Base-by-base conservation (phyloP, 2,329 filamentous ascomycete species). In the Cladorrhinum sp. region DNA sequence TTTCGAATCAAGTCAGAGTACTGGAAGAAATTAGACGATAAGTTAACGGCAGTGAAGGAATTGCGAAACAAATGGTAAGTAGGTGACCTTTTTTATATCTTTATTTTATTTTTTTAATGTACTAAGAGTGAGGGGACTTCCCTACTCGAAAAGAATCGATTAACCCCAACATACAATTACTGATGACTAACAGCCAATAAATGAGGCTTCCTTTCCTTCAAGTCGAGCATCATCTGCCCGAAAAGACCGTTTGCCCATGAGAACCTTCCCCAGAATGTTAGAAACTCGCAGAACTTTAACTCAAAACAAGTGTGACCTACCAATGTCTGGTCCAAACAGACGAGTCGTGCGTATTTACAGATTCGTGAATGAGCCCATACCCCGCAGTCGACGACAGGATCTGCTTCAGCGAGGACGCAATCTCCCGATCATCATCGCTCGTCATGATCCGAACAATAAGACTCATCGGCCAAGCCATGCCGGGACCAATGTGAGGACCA, bases 381-480 rank as follows among this genome's bases (percentile, higher is more conserved):
- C 80, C 82, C 63, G 89, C 90, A n/a, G n/a, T n/a, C 1, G 89
- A 89, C 62, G 86, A 82, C 62, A 95, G 86, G 42, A 99, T 95
- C 30, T 88, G 74, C 7, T 86, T 79, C 24, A 99, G 75, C 64
- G 89, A 90, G 54, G 84, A 81, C 62, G 76, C 79, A 65, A 99
- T 98, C 77, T 99, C 95, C 0, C 82, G 79, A 63, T 96, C 93
- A 60, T 93, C 82, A 55, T 94, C 83, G 5, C 87, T 89, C 0
- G 95, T 99, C 82, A 95, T 92, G 2, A 91, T 92, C 75, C 97
- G 93, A 20, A 97, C 85, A 8, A 99, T 81, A 64, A 97, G 78
- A 72, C 91, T 95, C 92, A 99, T 98, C 0, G 95, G 95, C 95
- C 95, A 99, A 7, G 94, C 95, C 67, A 96, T 91, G 68, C 85